Evolutionary conservation across 2,329 filamentous ascomycete genomes (phyloP).

Genomic region (Fusarium irregulare): DNA sequence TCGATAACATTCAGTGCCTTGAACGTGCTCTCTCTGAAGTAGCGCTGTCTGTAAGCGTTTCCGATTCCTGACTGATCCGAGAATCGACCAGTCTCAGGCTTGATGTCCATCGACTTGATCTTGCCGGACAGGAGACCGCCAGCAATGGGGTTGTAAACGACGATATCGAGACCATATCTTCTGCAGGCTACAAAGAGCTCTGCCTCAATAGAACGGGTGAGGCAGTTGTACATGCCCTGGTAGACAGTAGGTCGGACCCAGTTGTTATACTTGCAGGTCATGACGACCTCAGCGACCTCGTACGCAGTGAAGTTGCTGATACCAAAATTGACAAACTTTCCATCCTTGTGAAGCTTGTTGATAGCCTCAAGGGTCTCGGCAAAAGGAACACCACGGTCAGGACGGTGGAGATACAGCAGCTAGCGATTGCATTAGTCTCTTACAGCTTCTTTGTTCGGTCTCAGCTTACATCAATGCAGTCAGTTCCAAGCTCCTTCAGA

Average conservation of each 20-base stretch:
- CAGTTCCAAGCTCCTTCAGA: slow-evolving; percentile 76
- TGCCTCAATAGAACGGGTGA: slow-evolving; percentile 78
- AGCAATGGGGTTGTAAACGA: slow-evolving; percentile 85
- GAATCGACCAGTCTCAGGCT: slow-evolving; percentile 76
- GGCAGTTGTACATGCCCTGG: slow-evolving; percentile 89
- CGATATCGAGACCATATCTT: slow-evolving; percentile 81
- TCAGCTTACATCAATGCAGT: slow-evolving; percentile 72
- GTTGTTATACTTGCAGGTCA: slow-evolving; percentile 80
- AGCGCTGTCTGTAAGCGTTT: slow-evolving; percentile 71
- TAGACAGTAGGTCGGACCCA: slow-evolving; percentile 89
- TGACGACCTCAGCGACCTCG: slow-evolving; percentile 86
- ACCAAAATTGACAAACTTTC: slow-evolving; percentile 84
- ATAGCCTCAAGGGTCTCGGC: slow-evolving; percentile 81
- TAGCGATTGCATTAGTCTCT: slow-evolving; percentile 30
- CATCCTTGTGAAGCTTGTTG: slow-evolving; percentile 84
- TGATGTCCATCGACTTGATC: slow-evolving; percentile 73
- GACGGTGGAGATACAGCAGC: slow-evolving; percentile 55
- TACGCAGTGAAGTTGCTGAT: slow-evolving; percentile 88
- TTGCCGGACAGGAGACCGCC: slow-evolving; percentile 85
- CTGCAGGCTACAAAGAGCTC: slow-evolving; percentile 80
- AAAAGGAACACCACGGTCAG: slow-evolving; percentile 75
- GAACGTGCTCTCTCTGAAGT: slow-evolving; percentile 75
- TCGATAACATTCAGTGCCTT: slow-evolving; percentile 76
- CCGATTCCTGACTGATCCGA: slow-evolving; percentile 68
- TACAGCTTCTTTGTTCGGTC: not conserved